Evolutionary conservation across 2,329 filamentous ascomycete genomes (phyloP), one percentile per base, ranked within the genome.

Genomic region (Monilinia aucupariae): DNA sequence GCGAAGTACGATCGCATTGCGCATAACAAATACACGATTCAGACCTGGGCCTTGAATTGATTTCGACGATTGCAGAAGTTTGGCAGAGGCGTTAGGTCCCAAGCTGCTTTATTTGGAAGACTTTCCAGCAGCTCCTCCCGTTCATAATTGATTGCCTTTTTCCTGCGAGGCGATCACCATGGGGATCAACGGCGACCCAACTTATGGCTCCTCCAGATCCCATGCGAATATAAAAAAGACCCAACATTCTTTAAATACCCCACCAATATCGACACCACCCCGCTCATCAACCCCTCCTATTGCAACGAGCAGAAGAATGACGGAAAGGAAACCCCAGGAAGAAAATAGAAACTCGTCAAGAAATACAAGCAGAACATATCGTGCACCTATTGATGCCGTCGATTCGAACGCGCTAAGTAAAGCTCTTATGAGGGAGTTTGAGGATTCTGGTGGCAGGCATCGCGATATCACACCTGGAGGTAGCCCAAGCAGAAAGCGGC

Each of bases 401-500:
- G 85, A 87, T 73, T 75, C 85, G 13, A 78, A 78, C 63, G 83
- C 82, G 10, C 74, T 89, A 64, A 82, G 79, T 62, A 85, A 81
- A 72, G 85, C 85, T 32, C 75, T 89, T 4, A 62, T 74, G 67
- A 83, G 83, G 69, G 80, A 85, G 51, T 82, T 85, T 67, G 84
- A 87, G 68, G 81, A 85, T 64, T 80, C 79, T 15, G 82, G 82
- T n/a, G 79, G 79, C 3, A 52, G 61, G 64, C 78, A 79, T 53
- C 76, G 84, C 70, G 85, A 87, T 67, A 80, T 81, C 63, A 88
- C 86, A 37, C 85, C 86, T 4, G 82, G 79, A 50, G 81, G 82
- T 37, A 89, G 86, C 73, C 86, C 87, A 5, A 87, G 85, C 73
- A 79, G 87, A 65, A 90, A 90, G 75, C 80, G 86, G 67, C 86